Evolutionary conservation across 140 eudicot genomes (phyloP).

Genomic region (Flaveria floridana): DNA sequence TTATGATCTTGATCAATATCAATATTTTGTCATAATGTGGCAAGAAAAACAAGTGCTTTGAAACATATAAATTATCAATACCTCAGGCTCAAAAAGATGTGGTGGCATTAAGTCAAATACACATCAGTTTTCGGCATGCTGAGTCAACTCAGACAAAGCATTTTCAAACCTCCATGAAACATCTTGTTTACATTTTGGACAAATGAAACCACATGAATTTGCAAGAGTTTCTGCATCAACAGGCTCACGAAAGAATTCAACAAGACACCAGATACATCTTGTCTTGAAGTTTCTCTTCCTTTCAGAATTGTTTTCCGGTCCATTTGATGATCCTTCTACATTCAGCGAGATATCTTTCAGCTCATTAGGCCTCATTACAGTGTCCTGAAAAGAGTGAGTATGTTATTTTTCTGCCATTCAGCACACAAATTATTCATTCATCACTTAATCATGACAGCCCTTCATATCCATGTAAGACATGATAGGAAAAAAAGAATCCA

Average conservation of each 20-base stretch:
- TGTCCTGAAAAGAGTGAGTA: not conserved
- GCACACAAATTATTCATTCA: not conserved
- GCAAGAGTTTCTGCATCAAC: constrained; percentile 27
- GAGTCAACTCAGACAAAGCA: constrained; percentile 9
- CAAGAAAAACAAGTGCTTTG: not conserved
- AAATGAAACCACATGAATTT: constrained; percentile 25
- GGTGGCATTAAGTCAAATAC: constrained; percentile 9
- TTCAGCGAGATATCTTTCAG: not conserved
- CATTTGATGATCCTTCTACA: constrained; percentile 29
- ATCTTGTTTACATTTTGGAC: constrained; percentile 30
- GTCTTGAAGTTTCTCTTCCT: constrained; percentile 21
- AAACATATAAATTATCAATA: not conserved
- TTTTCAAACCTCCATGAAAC: not conserved
- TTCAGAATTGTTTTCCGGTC: constrained; percentile 7
- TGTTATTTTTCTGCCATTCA: not conserved
- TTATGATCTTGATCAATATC: not conserved
- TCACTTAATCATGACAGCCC: not conserved
- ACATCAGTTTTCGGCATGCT: constrained; percentile 21
- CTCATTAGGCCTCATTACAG: not conserved
- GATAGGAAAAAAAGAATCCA: too few relatives aligned
- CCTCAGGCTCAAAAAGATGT: constrained; percentile 19
- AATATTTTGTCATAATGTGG: not conserved
- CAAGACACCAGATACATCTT: constrained; percentile 30
- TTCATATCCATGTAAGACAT: not conserved
- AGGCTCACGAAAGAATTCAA: constrained; percentile 20